Conservation (phyloP, 2,329 filamentous ascomycete species). For the Aspergillus sp. region DNA sequence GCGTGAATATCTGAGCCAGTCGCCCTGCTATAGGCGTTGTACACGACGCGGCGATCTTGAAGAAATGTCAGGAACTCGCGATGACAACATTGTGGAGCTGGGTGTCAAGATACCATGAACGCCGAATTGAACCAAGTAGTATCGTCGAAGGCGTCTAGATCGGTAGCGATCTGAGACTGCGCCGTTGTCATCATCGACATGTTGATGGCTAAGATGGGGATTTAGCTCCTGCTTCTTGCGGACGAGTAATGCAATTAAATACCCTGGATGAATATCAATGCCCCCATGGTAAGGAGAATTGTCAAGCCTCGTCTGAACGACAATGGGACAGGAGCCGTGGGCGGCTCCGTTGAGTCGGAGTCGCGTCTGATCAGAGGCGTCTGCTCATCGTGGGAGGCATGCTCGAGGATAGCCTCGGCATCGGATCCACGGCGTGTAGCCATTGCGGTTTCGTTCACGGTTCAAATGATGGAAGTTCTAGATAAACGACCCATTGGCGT, state of each 20-base stretch:
- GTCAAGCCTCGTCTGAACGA: conserved; percentile 13
- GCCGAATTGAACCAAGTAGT: conserved; percentile 80
- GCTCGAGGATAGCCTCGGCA: conserved; percentile 1
- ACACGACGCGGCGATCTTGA: conserved; percentile 56
- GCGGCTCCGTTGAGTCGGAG: neutral
- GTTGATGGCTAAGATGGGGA: conserved; percentile 56
- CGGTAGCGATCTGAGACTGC: conserved; percentile 72
- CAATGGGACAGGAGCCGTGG: neutral
- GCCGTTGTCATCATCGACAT: conserved; percentile 80
- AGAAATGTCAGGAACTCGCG: conserved; percentile 2
- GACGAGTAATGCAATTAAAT: neutral
- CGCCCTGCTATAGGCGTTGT: conserved; percentile 70
- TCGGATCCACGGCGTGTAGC: neutral
- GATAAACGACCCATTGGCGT: neutral
- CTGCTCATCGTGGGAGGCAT: conserved; percentile 13
- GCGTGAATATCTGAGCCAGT: conserved; percentile 71
- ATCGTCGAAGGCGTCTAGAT: conserved; percentile 70
- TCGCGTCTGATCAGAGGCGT: conserved; percentile 15
- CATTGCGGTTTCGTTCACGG: conserved; percentile 2
- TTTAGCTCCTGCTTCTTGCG: neutral
- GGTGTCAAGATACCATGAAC: conserved; percentile 56
- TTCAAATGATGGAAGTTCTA: neutral
- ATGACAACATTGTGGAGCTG: neutral
- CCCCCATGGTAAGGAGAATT: conserved; percentile 15
- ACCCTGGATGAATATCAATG: conserved; percentile 21